These are phyloP conservation scores for Glutinoglossum americanum DNA, from an alignment of 495 filamentous ascomycete species.

Conservation along the genomic window DNA sequence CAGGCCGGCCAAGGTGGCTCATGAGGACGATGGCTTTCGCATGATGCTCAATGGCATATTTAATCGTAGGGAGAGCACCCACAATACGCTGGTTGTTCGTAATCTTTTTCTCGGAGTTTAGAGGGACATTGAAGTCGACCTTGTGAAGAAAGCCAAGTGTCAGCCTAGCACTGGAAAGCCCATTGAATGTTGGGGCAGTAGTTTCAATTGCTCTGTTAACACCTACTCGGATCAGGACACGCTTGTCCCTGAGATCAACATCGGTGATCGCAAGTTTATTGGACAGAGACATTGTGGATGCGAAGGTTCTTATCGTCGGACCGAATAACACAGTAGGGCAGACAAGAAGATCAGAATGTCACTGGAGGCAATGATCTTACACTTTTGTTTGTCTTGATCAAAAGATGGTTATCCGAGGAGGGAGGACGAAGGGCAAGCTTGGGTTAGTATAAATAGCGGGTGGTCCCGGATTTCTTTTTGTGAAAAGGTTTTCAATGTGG, in stretches of 20 bases:
- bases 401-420: neutral
- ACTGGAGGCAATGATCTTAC: neutral
- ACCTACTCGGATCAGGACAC: constrained; percentile 87
- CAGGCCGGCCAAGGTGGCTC: constrained; percentile 93
- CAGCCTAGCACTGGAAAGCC: neutral
- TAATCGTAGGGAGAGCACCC: constrained; percentile 92
- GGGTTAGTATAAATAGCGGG: neutral
- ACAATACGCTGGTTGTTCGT: constrained; percentile 98
- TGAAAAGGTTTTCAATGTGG: neutral
- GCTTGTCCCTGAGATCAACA: constrained; percentile 91
- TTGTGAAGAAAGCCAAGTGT: constrained; percentile 15
- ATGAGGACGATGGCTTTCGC: constrained; percentile 93
- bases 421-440: neutral
- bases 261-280: constrained; percentile 96
- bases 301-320: neutral
- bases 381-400: neutral
- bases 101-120: constrained; percentile 74
- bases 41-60: constrained; percentile 83
- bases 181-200: neutral
- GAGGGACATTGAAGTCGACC: constrained; percentile 99
- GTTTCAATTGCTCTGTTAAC: neutral
- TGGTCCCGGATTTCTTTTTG: neutral
- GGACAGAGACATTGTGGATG: constrained; percentile 65
- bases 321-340: neutral
- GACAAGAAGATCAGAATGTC: neutral